A percentile compares a stretch with the other conserved stretches of the same genome.
phyloP scores from a whole-genome alignment of 805 yeast species.

The Candida suzukii region DNA sequence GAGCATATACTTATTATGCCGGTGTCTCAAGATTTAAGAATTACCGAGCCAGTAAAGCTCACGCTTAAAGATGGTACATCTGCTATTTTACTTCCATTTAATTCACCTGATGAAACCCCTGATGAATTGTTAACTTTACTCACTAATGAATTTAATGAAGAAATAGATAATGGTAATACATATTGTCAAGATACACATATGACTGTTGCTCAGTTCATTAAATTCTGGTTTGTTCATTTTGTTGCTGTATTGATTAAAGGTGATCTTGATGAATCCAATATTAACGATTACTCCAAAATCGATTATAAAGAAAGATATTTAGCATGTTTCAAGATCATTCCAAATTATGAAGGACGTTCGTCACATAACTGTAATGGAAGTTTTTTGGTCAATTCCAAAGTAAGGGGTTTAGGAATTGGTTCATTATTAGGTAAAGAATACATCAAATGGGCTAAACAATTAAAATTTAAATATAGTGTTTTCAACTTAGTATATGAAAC shows the following conservation, averaged over 20 bases:
- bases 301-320: constrained; percentile 45
- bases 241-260: constrained; percentile 55
- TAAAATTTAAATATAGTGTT: constrained; percentile 79
- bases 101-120: constrained; percentile 43
- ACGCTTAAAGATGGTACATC: constrained; percentile 18
- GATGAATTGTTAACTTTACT: constrained; percentile 37
- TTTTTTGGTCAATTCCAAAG: constrained; percentile 54
- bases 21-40: constrained; percentile 4
- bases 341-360: constrained; percentile 80
- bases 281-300: constrained; percentile 8
- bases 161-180: constrained; percentile 67
- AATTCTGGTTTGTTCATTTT: constrained; percentile 63
- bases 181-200: constrained; percentile 49
- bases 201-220: constrained; percentile 42
- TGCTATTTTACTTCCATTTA: constrained; percentile 56
- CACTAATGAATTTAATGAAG: constrained; percentile 49
- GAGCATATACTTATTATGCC: constrained; percentile 1
- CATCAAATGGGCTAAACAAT: constrained; percentile 61
- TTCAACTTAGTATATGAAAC: constrained; percentile 84
- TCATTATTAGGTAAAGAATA: constrained; percentile 61
- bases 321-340: constrained; percentile 78
- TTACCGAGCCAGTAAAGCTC: constrained; percentile 8
- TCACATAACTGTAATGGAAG: constrained; percentile 88
- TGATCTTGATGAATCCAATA: constrained; percentile 8
- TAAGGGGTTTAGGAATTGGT: constrained; percentile 62